Base-by-base conservation (phyloP, 768 basidiomycete genomes). In the Boletus vinaceobasis region DNA sequence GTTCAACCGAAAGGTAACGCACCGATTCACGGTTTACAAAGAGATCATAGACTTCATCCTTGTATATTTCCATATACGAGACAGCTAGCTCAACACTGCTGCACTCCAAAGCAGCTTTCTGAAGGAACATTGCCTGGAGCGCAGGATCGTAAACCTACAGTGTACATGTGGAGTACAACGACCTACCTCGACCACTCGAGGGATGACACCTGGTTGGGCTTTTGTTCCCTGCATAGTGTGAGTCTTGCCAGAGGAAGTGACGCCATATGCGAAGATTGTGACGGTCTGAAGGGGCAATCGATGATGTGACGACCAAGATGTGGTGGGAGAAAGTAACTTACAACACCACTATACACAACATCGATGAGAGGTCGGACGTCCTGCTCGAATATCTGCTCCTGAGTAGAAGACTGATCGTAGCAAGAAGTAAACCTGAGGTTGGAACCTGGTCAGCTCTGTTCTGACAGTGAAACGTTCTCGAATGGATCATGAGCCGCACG, bases 51-150 rank as follows among this genome's bases (percentile, higher is more conserved):
- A 89, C 87, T 58, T 95, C 93, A 64, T 95, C 92, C 65, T 90
- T 90, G 72, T 93, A 91, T 50, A 95, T 91, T 68, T 95, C 92
- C 83, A 91, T 88, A 58, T 93, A 93, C 1, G 88, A 88, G 14
- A 88, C 74, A 6, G 76, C 64, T 23, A 86, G 71, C 1, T 77
- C 75, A 5, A 84, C 76, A 36, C 76, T 68, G 40, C 78, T 74
- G 43, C 73, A 65, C 43, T 71, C 64, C 42, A 78, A 64, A 21
- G 67, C 47, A 46, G 68, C 60, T 62, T 76, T 77, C 64, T 77
- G 77, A 49, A 77, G 75, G 64, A 86, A 86, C 68, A 89, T 79
- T 1, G 78, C 79, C 84, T 86, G 38, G 21, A n/a, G 13, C 8
- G 11, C n/a, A 36, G 23, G 17, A 11, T 15, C 7, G 45, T 57